Evolutionary conservation across 2,329 filamentous ascomycete genomes (phyloP).

Genomic region (Zasmidium angulare): DNA sequence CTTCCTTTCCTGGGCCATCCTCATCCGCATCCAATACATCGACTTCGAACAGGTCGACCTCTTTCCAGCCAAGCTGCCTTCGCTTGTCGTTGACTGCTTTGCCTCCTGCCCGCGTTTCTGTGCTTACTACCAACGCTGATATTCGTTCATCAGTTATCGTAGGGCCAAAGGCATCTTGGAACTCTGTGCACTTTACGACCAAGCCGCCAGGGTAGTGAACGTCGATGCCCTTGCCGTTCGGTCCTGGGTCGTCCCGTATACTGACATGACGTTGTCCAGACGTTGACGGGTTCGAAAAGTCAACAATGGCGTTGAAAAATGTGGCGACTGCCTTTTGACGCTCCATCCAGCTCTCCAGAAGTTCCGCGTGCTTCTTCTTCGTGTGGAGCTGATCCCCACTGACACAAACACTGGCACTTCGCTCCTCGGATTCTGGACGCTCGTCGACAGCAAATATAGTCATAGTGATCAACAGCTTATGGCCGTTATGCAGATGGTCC

Average conservation of each 20-base stretch:
- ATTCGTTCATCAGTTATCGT: slow-evolving; percentile 81
- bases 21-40: slow-evolving; percentile 74
- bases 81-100: slow-evolving; percentile 83
- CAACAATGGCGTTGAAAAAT: slow-evolving; percentile 65
- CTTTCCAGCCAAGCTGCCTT: slow-evolving; percentile 70
- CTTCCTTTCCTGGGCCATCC: slow-evolving; percentile 44
- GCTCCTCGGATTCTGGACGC: slow-evolving; percentile 36
- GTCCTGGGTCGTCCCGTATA: slow-evolving; percentile 42
- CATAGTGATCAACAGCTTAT: slow-evolving; percentile 94
- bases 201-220: slow-evolving; percentile 63
- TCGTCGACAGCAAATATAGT: slow-evolving; percentile 68
- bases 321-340: slow-evolving; percentile 68
- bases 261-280: slow-evolving; percentile 35
- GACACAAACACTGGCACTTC: slow-evolving; percentile 76
- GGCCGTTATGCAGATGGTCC: slow-evolving; percentile 90
- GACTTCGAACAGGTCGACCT: slow-evolving; percentile 80
- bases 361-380: slow-evolving; percentile 84
- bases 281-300: slow-evolving; percentile 53
- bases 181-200: slow-evolving; percentile 74
- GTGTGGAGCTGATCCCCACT: slow-evolving; percentile 82
- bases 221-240: slow-evolving; percentile 55
- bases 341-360: slow-evolving; percentile 75
- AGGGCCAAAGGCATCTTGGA: slow-evolving; percentile 85
- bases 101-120: slow-evolving; percentile 82
- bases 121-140: slow-evolving; percentile 79